These are phyloP conservation scores for Agaricus subrufescens DNA, from an alignment of 768 basidiomycete genomes.

Conservation along the genomic window DNA sequence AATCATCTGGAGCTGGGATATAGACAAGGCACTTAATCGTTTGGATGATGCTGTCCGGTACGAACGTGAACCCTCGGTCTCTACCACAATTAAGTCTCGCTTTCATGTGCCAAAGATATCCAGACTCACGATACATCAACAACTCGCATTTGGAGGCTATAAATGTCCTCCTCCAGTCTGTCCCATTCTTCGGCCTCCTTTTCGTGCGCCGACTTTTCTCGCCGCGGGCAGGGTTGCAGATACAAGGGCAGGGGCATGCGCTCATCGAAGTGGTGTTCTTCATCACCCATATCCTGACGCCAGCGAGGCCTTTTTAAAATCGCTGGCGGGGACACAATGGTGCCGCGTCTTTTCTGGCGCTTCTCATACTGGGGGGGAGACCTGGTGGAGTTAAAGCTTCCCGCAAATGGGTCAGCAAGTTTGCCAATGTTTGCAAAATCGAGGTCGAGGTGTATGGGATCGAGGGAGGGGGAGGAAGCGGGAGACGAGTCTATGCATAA, in stretches of 20 bases:
- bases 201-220: slow-evolving; percentile 2
- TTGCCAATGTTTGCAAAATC: slow-evolving; percentile 8
- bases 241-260: slow-evolving; percentile 6
- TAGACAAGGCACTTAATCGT: slow-evolving; percentile 8
- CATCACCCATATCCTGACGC: neutral
- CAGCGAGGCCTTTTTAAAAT: slow-evolving; percentile 4
- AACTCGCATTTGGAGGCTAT: slow-evolving; percentile 1
- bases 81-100: neutral
- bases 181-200: slow-evolving; percentile 7
- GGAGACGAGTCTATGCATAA: slow-evolving; percentile 39
- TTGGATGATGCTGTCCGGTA: slow-evolving; percentile 8
- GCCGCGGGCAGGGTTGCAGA: slow-evolving; percentile 3
- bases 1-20: slow-evolving; percentile 7
- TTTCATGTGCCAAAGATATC: neutral
- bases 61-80: slow-evolving; percentile 6
- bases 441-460: slow-evolving; percentile 22
- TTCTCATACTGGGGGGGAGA: slow-evolving; percentile 19
- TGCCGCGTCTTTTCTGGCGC: slow-evolving; percentile 4
- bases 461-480: slow-evolving; percentile 41
- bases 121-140: slow-evolving; percentile 8
- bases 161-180: slow-evolving; percentile 6
- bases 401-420: slow-evolving; percentile 50
- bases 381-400: slow-evolving; percentile 41
- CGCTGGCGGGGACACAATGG: neutral
- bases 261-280: slow-evolving; percentile 6